These are phyloP conservation scores for Anthoceros angustus DNA, from an alignment of 225 moss, liverwort and hornwort species.

Conservation along the genomic window DNA sequence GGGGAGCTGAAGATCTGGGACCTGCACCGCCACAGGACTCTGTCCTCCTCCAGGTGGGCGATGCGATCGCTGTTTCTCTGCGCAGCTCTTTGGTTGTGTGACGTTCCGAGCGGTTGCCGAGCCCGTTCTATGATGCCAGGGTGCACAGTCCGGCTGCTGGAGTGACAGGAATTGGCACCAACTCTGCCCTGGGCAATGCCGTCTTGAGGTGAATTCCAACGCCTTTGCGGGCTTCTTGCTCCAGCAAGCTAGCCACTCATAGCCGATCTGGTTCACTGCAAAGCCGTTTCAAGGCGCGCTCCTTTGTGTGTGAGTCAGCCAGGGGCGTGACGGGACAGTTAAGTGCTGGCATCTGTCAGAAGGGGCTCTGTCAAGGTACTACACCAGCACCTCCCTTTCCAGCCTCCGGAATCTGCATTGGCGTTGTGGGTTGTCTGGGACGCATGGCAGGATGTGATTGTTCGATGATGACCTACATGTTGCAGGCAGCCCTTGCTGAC, in stretches of 20 bases:
- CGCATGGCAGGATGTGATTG: background rate
- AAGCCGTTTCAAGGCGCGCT: background rate
- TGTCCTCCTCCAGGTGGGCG: constrained; percentile 60
- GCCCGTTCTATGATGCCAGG: constrained; percentile 24
- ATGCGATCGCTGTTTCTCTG: background rate
- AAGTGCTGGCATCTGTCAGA: constrained; percentile 89
- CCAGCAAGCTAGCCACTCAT: background rate
- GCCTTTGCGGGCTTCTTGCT: background rate
- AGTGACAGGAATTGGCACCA: constrained; percentile 64
- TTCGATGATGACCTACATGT: background rate
- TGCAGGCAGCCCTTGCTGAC: constrained; percentile 70
- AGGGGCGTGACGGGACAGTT: constrained; percentile 91
- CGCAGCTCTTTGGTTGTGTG: background rate
- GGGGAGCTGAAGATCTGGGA: constrained; percentile 95
- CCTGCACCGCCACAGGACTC: constrained; percentile 44
- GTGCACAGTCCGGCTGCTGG: constrained; percentile 79
- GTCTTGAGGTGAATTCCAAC: constrained; percentile 49
- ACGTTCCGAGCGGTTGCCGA: background rate
- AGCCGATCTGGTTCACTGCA: background rate
- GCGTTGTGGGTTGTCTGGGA: constrained; percentile 3
- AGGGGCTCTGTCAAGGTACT: constrained; percentile 78
- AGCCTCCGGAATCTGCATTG: background rate
- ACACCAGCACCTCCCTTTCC: background rate
- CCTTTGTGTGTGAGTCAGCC: constrained; percentile 31
- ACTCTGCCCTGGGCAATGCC: constrained; percentile 35